phyloP scores from a whole-genome alignment of 1,139 yeast species.

The Hansenula sp. region DNA sequence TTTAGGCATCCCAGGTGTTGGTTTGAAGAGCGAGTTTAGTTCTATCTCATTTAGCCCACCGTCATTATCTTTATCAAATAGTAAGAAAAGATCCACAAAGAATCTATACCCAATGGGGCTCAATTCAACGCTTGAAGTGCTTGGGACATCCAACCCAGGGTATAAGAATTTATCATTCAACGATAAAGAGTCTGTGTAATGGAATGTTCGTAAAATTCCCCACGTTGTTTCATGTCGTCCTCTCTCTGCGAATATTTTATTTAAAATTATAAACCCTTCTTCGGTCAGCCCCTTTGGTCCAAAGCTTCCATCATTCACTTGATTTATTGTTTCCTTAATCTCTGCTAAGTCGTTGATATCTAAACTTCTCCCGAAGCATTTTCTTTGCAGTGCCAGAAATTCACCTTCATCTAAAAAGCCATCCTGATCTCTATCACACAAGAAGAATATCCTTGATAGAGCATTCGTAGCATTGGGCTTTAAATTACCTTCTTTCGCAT shows the following conservation, averaged over 20 bases:
- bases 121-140: constrained; percentile 78
- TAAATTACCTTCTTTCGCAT: constrained; percentile 80
- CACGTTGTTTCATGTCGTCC: constrained; percentile 96
- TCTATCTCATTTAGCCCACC: constrained; percentile 86
- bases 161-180: constrained; percentile 71
- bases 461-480: constrained; percentile 79
- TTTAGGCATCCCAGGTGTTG: constrained; percentile 90
- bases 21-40: constrained; percentile 61
- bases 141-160: constrained; percentile 77
- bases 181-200: constrained; percentile 88
- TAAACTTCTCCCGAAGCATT: constrained; percentile 65
- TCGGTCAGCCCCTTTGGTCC: constrained; percentile 57
- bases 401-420: constrained; percentile 73
- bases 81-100: constrained; percentile 80
- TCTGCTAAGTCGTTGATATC: constrained; percentile 49
- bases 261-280: constrained; percentile 72
- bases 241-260: constrained; percentile 78
- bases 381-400: constrained; percentile 61
- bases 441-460: constrained; percentile 71
- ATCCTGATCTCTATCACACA: constrained; percentile 89
- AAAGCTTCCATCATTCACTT: constrained; percentile 17
- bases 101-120: constrained; percentile 94
- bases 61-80: constrained; percentile 91
- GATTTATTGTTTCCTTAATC: constrained; percentile 38
- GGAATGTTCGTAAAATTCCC: constrained; percentile 86